These are phyloP conservation scores for Fusarium concolor DNA, from an alignment of 2,329 filamentous ascomycete species.

Conservation along the genomic window DNA sequence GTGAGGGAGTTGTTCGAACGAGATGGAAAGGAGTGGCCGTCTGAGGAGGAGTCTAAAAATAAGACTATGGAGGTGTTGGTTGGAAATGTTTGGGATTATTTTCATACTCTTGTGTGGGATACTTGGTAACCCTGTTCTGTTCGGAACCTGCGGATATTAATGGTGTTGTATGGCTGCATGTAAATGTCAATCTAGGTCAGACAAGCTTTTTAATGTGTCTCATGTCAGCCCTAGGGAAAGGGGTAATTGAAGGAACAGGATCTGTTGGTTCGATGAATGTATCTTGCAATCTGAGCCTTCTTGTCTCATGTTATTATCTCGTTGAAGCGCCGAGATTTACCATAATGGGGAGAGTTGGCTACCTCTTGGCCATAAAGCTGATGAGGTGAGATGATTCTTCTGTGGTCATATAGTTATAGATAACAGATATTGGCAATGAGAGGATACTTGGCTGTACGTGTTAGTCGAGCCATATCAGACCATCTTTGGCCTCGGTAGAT, in stretches of 20 bases:
- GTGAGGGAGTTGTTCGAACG: too few relatives aligned
- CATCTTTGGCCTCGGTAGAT: not conserved
- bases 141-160: slow-evolving; percentile 31
- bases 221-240: slow-evolving; percentile 28
- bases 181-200: not conserved
- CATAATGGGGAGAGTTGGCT: too few relatives aligned
- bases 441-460: not conserved
- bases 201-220: slow-evolving; percentile 29
- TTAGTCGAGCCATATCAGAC: slow-evolving; percentile 12
- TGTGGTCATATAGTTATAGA: not conserved
- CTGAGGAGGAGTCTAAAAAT: not conserved
- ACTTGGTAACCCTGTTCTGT: not conserved
- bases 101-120: not conserved
- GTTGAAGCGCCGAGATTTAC: too few relatives aligned
- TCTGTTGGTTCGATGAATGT: not conserved
- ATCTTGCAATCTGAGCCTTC: not conserved
- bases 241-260: not conserved
- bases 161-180: not conserved
- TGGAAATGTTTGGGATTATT: too few relatives aligned
- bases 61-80: too few relatives aligned
- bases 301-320: not conserved
- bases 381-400: too few relatives aligned
- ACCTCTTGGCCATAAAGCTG: too few relatives aligned
- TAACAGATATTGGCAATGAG: not conserved
- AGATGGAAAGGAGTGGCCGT: too few relatives aligned